phyloP scores from a whole-genome alignment of 257 asterid species.

The Nicotiana benthamiana region DNA sequence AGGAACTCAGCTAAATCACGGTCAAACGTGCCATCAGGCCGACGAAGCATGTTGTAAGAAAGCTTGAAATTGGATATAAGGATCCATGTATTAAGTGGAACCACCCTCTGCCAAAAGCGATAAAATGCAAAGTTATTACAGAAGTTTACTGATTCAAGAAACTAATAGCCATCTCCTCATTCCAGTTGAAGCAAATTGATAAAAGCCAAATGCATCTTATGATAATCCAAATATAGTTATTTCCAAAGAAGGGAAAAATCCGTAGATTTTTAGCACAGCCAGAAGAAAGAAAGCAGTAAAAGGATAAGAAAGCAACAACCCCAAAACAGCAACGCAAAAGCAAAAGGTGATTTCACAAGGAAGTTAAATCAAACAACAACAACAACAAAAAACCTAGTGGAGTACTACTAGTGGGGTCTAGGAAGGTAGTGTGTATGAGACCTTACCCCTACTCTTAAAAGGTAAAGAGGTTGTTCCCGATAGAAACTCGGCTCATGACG shows the following conservation, averaged over 20 bases:
- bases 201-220: not conserved
- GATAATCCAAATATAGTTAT: not conserved
- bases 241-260: not conserved
- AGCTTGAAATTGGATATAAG: conserved; percentile 83
- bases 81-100: conserved; percentile 84
- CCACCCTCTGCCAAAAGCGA: conserved; percentile 48
- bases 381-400: too few relatives aligned
- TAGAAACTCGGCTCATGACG: not conserved
- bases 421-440: too few relatives aligned
- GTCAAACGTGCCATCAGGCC: conserved; percentile 82
- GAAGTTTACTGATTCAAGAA: not conserved
- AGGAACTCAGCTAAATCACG: conserved; percentile 67
- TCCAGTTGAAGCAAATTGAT: too few relatives aligned
- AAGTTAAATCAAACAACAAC: not conserved
- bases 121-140: not conserved
- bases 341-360: conserved; percentile 2
- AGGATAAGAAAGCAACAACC: conserved; percentile 20
- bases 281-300: conserved; percentile 12
- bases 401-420: too few relatives aligned
- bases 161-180: not conserved
- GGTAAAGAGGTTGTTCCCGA: too few relatives aligned
- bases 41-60: conserved; percentile 67
- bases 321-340: conserved; percentile 22
- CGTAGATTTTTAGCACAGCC: not conserved
- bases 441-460: too few relatives aligned